Base-by-base conservation (phyloP, 148 eudicot species). In the Talinum fruticosum region DNA sequence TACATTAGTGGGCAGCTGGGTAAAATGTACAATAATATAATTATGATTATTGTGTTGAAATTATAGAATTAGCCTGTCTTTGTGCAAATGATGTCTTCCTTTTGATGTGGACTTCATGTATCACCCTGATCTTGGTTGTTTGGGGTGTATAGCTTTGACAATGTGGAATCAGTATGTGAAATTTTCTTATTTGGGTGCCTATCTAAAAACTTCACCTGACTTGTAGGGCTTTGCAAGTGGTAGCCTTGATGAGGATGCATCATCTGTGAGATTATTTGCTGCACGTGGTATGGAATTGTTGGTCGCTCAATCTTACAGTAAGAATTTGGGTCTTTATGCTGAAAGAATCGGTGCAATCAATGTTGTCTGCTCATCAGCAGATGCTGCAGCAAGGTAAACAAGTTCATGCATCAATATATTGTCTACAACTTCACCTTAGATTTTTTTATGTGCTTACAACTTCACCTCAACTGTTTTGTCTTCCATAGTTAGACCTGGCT, bases 331-430 rank as follows among this genome's bases (percentile, higher is more conserved):
- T 82, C 97, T 95, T n/a, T 91, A 95, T 87, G 90, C 94, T 1
- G 99, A 95, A 85, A 91, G 99, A 87, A 87, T 95, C 75, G 99
- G 99, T 54, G 99, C 99, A 71, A 89, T 95, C 72, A 95, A 95
- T 85, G 93, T 91, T 81, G 82, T 95, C 47, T 95, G 99, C 79
- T 87, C 96, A 76, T 87, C 99, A 33, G 80, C 97, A 72, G 97
- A 92, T 79, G 93, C 93, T 78, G 97, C 99, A 47, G 64, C 84
- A 68, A 92, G 97, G 99, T 95, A 90, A 33, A n/a, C n/a, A n/a
- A n/a, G n/a, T n/a, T n/a, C n/a, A n/a, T n/a, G n/a, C n/a, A n/a
- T n/a, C n/a, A n/a, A n/a, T n/a, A n/a, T n/a, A n/a, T n/a, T n/a
- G n/a, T n/a, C 47, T 41, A 41, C 12, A 41, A 8, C 47, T 8